Conservation (phyloP, 805 yeast species). For the Yarrowia sp. region DNA sequence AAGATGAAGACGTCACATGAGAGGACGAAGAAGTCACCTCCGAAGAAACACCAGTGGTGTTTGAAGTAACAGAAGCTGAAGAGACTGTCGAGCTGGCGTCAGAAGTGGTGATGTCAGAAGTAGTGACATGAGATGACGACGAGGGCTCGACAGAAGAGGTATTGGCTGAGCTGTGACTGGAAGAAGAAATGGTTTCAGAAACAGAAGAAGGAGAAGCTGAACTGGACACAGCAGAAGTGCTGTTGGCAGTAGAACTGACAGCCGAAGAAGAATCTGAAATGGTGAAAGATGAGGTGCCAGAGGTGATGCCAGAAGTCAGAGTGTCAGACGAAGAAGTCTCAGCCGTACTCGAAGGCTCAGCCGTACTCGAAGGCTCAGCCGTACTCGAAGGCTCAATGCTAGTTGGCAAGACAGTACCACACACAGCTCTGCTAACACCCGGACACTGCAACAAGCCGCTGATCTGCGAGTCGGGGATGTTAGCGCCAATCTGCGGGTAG, state of each 20-base stretch:
- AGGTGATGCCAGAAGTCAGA: no score
- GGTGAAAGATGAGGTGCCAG: not conserved
- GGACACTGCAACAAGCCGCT: not conserved
- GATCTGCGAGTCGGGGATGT: conserved; percentile 1
- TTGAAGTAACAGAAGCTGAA: conserved; percentile 11
- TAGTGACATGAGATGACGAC: not conserved
- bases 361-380: not conserved
- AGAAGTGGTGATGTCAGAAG: not conserved
- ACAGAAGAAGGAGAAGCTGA: not conserved
- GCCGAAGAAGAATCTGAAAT: conserved; percentile 7
- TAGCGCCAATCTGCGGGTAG: not conserved
- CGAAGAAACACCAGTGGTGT: not conserved
- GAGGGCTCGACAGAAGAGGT: not conserved
- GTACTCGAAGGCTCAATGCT: not conserved
- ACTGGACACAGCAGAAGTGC: conserved; percentile 5
- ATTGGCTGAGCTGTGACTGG: conserved; percentile 10
- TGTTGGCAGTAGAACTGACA: not conserved
- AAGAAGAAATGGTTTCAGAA: not conserved
- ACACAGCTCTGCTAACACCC: not conserved
- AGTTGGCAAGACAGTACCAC: conserved; percentile 8
- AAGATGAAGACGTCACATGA: not conserved
- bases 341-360: not conserved
- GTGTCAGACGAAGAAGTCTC: not conserved
- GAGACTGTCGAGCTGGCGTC: not conserved
- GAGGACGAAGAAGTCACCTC: not conserved